phyloP scores from a whole-genome alignment of 345 rosid genomes.

The Hypericum androsaemum region DNA sequence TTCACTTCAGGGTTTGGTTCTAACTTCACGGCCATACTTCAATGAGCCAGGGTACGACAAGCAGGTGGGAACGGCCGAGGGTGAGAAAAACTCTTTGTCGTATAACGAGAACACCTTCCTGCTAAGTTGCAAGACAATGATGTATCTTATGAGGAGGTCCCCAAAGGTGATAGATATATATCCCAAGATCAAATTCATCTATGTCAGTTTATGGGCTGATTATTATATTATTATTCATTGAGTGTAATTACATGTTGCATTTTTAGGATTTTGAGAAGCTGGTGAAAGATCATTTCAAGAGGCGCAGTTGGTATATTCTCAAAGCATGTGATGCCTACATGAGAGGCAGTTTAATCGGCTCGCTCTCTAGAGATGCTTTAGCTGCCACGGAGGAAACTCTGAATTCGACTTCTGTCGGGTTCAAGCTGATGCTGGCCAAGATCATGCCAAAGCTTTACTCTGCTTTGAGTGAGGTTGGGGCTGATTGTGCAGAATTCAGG shows the following conservation, averaged over 20 bases:
- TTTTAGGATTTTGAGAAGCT: slow-evolving; percentile 74
- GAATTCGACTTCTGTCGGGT: slow-evolving; percentile 74
- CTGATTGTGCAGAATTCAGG: slow-evolving; percentile 22
- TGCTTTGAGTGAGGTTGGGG: slow-evolving; percentile 60
- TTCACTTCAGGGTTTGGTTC: slow-evolving; percentile 93
- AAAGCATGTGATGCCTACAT: slow-evolving; percentile 88
- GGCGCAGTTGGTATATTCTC: slow-evolving; percentile 75
- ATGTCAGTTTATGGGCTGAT: too few species aligned
- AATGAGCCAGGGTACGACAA: slow-evolving; percentile 97
- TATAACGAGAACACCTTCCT: slow-evolving; percentile 91
- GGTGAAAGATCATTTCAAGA: slow-evolving; percentile 67
- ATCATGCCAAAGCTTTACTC: slow-evolving; percentile 61
- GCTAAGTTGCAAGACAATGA: slow-evolving; percentile 89
- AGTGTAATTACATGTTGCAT: too few species aligned
- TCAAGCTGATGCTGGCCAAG: slow-evolving; percentile 90
- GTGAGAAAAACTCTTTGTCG: slow-evolving; percentile 84
- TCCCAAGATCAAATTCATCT: too few species aligned
- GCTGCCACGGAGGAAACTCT: slow-evolving; percentile 34
- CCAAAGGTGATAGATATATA: slow-evolving; percentile 65
- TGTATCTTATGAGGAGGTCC: slow-evolving; percentile 77
- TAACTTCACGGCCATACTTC: slow-evolving; percentile 89
- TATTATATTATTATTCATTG: too few species aligned
- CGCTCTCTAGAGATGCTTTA: slow-evolving; percentile 55
- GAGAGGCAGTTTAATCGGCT: slow-evolving; percentile 86
- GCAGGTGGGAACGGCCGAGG: slow-evolving; percentile 89